Conservation (phyloP, 2,329 filamentous ascomycete species). For the Uncinocarpus reesii region DNA sequence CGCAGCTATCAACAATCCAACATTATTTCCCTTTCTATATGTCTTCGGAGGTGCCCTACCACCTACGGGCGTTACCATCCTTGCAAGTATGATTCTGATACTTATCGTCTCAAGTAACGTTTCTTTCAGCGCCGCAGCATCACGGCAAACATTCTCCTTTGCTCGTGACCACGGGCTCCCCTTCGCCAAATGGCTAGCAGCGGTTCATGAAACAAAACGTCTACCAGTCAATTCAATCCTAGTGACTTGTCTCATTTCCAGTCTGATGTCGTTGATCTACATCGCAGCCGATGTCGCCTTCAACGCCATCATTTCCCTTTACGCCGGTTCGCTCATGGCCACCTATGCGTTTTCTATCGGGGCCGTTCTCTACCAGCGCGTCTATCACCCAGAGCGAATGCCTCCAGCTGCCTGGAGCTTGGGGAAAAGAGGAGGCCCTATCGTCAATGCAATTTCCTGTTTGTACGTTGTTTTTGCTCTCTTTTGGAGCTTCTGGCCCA, state of each 20-base stretch:
- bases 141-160: constrained; percentile 17
- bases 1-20: constrained; percentile 25
- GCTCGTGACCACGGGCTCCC: constrained; percentile 31
- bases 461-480: constrained; percentile 14
- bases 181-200: constrained; percentile 26
- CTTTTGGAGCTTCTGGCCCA: constrained; percentile 18
- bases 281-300: constrained; percentile 32
- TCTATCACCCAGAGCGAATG: constrained; percentile 33
- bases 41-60: constrained; percentile 42
- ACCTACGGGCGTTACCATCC: constrained; percentile 26
- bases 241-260: constrained; percentile 22
- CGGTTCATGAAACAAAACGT: constrained; percentile 17
- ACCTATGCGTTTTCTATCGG: constrained; percentile 39
- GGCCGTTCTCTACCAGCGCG: constrained; percentile 38
- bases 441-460: constrained; percentile 12
- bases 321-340: constrained; percentile 30
- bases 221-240: constrained; percentile 24
- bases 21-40: constrained; percentile 31
- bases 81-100: constrained; percentile 28
- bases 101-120: constrained; percentile 25
- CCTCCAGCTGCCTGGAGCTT: constrained; percentile 38
- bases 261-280: constrained; percentile 41
- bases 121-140: constrained; percentile 38
- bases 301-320: constrained; percentile 34
- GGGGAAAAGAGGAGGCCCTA: constrained; percentile 28